phyloP scores from a whole-genome alignment of 441 rosid genomes.

The Lepidium campestre region DNA sequence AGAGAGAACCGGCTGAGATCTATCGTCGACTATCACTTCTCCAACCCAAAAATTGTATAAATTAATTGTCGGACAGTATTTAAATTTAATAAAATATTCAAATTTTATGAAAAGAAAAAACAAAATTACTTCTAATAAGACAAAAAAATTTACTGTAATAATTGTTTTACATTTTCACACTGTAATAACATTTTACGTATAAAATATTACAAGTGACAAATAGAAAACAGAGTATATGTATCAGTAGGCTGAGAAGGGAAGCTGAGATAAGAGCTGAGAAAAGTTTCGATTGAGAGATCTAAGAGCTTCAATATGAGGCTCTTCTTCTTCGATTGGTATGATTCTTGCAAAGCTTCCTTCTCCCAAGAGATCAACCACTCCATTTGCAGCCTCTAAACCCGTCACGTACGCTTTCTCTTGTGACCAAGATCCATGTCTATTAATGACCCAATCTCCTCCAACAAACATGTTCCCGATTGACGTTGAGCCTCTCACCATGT shows the following conservation, averaged over 20 bases:
- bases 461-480: background rate
- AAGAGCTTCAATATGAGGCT: conserved; percentile 32
- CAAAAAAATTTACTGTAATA: no score
- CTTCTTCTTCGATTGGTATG: conserved; percentile 49
- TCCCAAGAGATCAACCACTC: conserved; percentile 41
- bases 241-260: conserved; percentile 18
- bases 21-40: no score
- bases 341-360: conserved; percentile 48
- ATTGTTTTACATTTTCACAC: no score
- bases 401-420: conserved; percentile 58
- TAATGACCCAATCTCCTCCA: conserved; percentile 21
- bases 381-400: conserved; percentile 51
- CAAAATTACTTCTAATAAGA: no score
- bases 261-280: conserved; percentile 32
- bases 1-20: no score
- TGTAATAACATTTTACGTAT: no score
- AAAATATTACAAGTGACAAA: background rate
- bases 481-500: conserved; percentile 39
- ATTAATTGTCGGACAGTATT: no score
- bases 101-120: no score
- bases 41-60: no score
- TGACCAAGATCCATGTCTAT: conserved; percentile 64
- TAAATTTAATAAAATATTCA: no score
- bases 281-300: conserved; percentile 32
- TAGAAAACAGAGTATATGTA: background rate